These are phyloP conservation scores for Penicillium sp. DNA, from an alignment of 2,329 filamentous ascomycete genomes.

Conservation along the genomic window DNA sequence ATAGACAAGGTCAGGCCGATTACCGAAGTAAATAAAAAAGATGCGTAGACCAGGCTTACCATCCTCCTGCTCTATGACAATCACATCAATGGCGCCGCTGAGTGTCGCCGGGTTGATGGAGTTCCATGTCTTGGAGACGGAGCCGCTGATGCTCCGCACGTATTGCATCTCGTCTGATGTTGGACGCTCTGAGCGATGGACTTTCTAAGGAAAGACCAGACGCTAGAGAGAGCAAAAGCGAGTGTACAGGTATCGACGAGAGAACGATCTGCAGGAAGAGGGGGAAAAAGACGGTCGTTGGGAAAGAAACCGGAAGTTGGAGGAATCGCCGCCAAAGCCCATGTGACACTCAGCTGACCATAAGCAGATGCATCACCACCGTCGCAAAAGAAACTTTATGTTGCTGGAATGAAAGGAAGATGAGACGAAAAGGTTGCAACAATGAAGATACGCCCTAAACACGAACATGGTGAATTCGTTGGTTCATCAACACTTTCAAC, in stretches of 20 bases:
- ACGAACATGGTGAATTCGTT: background rate
- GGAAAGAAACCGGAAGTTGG: slow-evolving; percentile 22
- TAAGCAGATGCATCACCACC: slow-evolving; percentile 14
- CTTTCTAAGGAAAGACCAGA: background rate
- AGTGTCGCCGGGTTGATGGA: slow-evolving; percentile 97
- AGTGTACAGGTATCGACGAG: slow-evolving; percentile 10
- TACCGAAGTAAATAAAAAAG: background rate
- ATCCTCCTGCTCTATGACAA: slow-evolving; percentile 95
- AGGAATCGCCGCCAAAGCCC: slow-evolving; percentile 32
- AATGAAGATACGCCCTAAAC: background rate
- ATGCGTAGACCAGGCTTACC: slow-evolving; percentile 46
- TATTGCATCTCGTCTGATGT: slow-evolving; percentile 71
- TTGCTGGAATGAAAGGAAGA: background rate
- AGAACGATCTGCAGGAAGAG: slow-evolving; percentile 12
- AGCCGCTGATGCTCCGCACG: slow-evolving; percentile 90
- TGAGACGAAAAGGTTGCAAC: background rate
- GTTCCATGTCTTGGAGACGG: slow-evolving; percentile 98
- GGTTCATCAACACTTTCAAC: slow-evolving; percentile 16
- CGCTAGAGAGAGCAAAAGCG: slow-evolving; percentile 5
- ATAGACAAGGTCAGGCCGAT: slow-evolving; percentile 2
- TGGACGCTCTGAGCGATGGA: slow-evolving; percentile 14
- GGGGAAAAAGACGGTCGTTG: slow-evolving; percentile 14
- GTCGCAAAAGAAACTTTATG: slow-evolving; percentile 4
- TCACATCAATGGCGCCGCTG: slow-evolving; percentile 96
- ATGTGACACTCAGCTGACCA: slow-evolving; percentile 32